Base-by-base conservation (phyloP, 2,329 filamentous ascomycete genomes). In the Xylogone sp. region DNA sequence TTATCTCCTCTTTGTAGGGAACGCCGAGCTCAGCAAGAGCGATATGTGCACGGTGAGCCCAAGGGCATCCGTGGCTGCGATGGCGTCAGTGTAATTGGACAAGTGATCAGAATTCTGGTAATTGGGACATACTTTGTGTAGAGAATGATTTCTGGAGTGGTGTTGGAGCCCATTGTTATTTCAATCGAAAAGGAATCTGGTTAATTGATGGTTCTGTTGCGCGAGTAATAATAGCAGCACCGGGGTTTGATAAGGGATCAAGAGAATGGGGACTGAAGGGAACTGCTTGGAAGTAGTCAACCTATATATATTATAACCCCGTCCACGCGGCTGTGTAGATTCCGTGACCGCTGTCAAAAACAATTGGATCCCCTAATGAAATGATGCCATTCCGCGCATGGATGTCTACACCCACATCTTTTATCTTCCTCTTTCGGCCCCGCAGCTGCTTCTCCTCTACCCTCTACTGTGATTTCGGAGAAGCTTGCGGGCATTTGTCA, bases 41-140 rank as follows among this genome's bases (percentile, higher is more conserved):
- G 53, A 90, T 89, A 60, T 91, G 85, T 1, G 82, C 87, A 31
- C 90, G 85, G 64, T 93, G 88, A 16, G 87, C 88, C 76, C 80
- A 90, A 20, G 87, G 87, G 66, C 87, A 91, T 46, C 59, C 48
- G 59, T 83, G 83, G n/a, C 34, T 39, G 34, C 12, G n/a, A 39
- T 13, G 34, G 34, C 13, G 34, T 39, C 4, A 39, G 34, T 16
- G 8, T 39, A 7, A 39, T 4, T 39, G 8, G 34, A 18, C 8
- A 8, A 31, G 27, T 8, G 34, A 5, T 39, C 13, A 39, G 4
- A 18, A 16, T 39, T 5, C 5, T 39, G 10, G 24, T 4, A 39
- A 4, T 18, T 39, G 34, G n/a, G n/a, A 18, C 13, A 39, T 39
- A 39, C 72, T 84, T 86, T 46, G 86, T 90, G 71, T 90, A 90